These are phyloP conservation scores for Raffaelea albimanens DNA, from an alignment of 2,329 filamentous ascomycete species.

Conservation along the genomic window DNA sequence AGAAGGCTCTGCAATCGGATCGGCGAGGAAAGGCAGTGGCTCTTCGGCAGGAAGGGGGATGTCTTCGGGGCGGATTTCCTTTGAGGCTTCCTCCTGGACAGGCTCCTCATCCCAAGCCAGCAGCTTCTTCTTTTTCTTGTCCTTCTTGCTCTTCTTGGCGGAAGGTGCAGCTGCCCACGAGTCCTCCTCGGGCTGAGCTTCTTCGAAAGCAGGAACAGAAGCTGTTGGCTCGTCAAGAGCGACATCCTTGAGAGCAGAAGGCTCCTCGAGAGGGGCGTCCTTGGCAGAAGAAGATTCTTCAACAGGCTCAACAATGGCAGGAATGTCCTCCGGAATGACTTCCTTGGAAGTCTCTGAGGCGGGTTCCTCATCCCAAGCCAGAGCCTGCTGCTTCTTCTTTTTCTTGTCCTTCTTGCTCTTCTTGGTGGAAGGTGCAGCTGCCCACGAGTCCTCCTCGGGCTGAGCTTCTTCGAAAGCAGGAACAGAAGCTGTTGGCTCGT, in stretches of 20 bases:
- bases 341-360: neutral
- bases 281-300: neutral
- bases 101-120: too few relatives aligned
- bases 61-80: neutral
- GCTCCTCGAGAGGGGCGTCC: neutral
- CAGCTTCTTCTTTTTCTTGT: too few relatives aligned
- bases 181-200: neutral
- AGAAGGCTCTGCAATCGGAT: too few relatives aligned
- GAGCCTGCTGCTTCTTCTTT: neutral
- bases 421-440: neutral
- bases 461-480: neutral
- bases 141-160: constrained; percentile 1
- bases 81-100: neutral
- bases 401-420: constrained; percentile 2
- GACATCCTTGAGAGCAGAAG: neutral
- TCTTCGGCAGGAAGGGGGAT: neutral
- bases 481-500: neutral
- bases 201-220: neutral
- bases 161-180: neutral
- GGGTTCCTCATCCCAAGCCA: neutral
- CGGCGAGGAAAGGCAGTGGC: too few relatives aligned
- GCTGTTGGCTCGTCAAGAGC: neutral
- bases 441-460: neutral
- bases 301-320: neutral
- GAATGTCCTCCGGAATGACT: neutral